Conservation (phyloP, 305 asterid species). For the Solanum hybrid region DNA sequence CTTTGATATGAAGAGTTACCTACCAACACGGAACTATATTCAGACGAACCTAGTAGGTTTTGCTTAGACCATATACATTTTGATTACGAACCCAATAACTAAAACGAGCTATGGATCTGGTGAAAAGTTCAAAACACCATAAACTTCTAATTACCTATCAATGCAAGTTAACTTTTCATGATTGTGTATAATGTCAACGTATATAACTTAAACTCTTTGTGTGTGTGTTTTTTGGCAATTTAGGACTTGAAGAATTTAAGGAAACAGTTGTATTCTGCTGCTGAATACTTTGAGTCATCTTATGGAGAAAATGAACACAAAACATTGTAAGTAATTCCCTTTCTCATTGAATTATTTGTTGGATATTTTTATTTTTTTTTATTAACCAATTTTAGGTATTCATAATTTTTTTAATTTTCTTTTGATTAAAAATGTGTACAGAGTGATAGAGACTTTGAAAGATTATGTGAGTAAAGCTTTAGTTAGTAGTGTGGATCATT, state of each 20-base stretch:
- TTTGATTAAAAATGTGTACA: slow-evolving; percentile 11
- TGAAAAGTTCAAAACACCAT: neutral
- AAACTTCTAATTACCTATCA: neutral
- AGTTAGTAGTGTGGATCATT: slow-evolving; percentile 77
- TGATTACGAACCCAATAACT: neutral
- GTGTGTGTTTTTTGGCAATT: neutral
- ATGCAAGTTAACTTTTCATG: neutral
- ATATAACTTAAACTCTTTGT: neutral
- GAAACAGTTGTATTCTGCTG: slow-evolving; percentile 73
- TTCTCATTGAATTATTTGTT: neutral
- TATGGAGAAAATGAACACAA: slow-evolving; percentile 58
- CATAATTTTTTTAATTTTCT: neutral
- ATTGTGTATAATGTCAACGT: neutral
- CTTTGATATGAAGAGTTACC: neutral
- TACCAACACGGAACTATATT: neutral
- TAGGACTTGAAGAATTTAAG: slow-evolving; percentile 75
- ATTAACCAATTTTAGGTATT: neutral
- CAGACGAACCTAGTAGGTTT: neutral
- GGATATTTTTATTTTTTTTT: neutral
- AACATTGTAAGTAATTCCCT: slow-evolving; percentile 38
- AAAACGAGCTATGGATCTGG: neutral
- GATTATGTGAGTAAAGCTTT: slow-evolving; percentile 72
- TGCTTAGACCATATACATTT: neutral
- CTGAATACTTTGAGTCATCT: slow-evolving; percentile 70
- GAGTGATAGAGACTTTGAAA: slow-evolving; percentile 66